Evolutionary conservation across 1,284 basidiomycete genomes (phyloP).

Genomic region (Malassezia dermatis): DNA sequence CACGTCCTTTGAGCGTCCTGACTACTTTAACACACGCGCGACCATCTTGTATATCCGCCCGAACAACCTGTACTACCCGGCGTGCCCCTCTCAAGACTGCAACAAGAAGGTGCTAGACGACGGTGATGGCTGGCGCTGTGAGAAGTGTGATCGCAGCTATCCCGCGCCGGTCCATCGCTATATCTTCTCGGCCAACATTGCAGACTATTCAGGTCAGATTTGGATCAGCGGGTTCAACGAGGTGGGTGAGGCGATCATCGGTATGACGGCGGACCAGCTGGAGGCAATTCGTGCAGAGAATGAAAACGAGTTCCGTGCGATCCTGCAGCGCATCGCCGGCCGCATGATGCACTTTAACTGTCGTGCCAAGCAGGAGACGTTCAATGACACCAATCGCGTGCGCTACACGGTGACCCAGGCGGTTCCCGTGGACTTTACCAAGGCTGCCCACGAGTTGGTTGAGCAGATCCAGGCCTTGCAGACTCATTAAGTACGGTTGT

Average conservation of each 20-base stretch:
- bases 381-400: constrained; percentile 37
- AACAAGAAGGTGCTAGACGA: constrained; percentile 80
- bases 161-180: constrained; percentile 76
- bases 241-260: constrained; percentile 62
- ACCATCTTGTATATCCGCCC: constrained; percentile 80
- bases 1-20: constrained; percentile 62
- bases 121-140: constrained; percentile 71
- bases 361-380: constrained; percentile 59
- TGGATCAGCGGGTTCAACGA: constrained; percentile 98
- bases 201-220: constrained; percentile 75
- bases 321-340: constrained; percentile 61
- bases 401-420: constrained; percentile 39
- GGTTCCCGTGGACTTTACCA: constrained; percentile 31
- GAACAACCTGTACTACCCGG: constrained; percentile 80
- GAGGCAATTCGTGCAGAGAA: constrained; percentile 62
- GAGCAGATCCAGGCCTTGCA: constrained; percentile 27
- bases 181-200: constrained; percentile 74
- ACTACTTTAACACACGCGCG: constrained; percentile 70
- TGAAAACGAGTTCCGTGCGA: constrained; percentile 57
- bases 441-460: constrained; percentile 37
- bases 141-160: constrained; percentile 75
- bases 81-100: constrained; percentile 70
- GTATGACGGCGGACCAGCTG: constrained; percentile 69
- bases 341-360: constrained; percentile 72
- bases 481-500: background rate